Percentiles rank a stretch among this genome's conserved stretches.
Evolutionary conservation across 2,329 filamentous ascomycete species (phyloP).

Genomic region (Thyridium curvatum): DNA sequence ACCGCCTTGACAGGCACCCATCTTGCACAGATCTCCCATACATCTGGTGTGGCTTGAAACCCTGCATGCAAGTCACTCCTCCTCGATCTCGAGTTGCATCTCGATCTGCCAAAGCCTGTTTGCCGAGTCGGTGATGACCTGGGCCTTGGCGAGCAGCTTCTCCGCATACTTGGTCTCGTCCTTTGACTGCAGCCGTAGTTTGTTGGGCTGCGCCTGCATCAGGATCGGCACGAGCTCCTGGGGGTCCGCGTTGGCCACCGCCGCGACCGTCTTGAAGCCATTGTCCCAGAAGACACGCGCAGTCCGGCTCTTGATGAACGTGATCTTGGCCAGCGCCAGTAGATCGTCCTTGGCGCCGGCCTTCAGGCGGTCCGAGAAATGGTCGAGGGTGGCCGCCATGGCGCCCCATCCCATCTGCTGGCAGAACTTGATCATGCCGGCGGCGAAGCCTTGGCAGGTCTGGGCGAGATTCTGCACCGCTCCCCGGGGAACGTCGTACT

Average conservation of each 20-base stretch:
- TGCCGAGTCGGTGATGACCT: constrained; percentile 61
- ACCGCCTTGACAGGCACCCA: too few relatives aligned
- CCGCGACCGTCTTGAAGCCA: constrained; percentile 62
- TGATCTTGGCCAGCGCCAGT: constrained; percentile 63
- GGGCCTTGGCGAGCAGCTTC: constrained; percentile 61
- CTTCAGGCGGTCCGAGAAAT: constrained; percentile 68
- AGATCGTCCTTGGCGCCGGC: constrained; percentile 67
- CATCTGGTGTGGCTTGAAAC: too few relatives aligned
- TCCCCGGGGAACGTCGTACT: constrained; percentile 65
- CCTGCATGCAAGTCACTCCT: constrained; percentile 22
- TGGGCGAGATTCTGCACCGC: constrained; percentile 67
- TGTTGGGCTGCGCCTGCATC: constrained; percentile 66
- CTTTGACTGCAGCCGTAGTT: constrained; percentile 46
- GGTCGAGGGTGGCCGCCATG: constrained; percentile 65
- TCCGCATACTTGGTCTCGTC: constrained; percentile 55
- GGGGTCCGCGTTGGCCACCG: constrained; percentile 62
- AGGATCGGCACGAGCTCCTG: constrained; percentile 65
- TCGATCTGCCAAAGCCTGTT: constrained; percentile 60
- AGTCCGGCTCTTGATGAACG: constrained; percentile 71
- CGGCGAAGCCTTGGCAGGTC: constrained; percentile 71
- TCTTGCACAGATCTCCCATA: too few relatives aligned
- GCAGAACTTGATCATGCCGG: constrained; percentile 75
- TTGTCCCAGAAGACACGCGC: constrained; percentile 71
- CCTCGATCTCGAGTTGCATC: constrained; percentile 43
- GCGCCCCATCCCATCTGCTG: constrained; percentile 70